Base-by-base conservation (phyloP, 306 rosid genomes). In the Cucurbita maxima region DNA sequence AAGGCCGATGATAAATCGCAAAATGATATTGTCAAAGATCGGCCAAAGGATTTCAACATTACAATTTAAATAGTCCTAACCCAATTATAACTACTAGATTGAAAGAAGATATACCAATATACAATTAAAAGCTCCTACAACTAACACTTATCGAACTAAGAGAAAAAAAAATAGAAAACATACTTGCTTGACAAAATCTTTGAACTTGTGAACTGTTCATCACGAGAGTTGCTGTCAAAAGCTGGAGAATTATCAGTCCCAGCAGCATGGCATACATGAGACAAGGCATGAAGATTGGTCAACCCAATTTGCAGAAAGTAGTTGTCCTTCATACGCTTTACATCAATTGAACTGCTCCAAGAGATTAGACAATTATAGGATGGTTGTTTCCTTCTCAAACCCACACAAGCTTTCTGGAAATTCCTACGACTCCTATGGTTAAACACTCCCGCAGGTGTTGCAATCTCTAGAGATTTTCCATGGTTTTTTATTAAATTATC, bases 211-310 rank as follows among this genome's bases (percentile, higher is more conserved):
- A 67, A 76, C 76, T 67, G 90, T 61, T 85, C 88, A 67, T 88
- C 88, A 36, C 50, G 76, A 78, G 83, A 76, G 79, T 76, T 82
- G 25, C 83, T 81, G 61, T 91, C 91, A 73, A 80, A 77, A 9
- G 91, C 83, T 30, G 90, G 82, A 80, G 82, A 84, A 68, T 85
- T 88, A 48, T 85, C 90, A 67, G 92, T 83, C 25, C 86, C 84
- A 34, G 91, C 75, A 50, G 88, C 81, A 70, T 60, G 76, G 82
- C 84, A 82, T 22, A 78, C 76, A 53, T 79, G 82, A 57, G 85
- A 75, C 6, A 79, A 74, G 30, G 68, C 25, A 45, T 78, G 79
- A 15, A 76, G 48, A 81, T 68, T 82, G 74, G 84, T 86, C 75
- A 60, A 30, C 68, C 85, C 87, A 77, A 71, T 74, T 74, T 73